Base-by-base conservation (phyloP, 2,329 filamentous ascomycete genomes). In the Ophiostoma sp. region DNA sequence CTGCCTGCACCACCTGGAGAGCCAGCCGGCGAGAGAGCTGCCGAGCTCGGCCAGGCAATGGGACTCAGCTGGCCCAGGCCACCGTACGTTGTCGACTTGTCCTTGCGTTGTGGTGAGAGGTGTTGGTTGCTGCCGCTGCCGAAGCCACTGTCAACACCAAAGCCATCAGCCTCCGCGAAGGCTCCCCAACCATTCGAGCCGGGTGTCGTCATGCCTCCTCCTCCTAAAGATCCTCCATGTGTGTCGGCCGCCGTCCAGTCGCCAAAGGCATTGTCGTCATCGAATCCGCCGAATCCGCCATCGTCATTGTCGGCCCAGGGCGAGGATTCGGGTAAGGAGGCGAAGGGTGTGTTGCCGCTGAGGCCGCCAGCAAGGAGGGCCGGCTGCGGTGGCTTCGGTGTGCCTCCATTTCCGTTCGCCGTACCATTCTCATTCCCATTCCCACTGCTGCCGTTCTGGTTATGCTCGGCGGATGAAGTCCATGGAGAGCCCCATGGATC, bases 401-500 rank as follows among this genome's bases (percentile, higher is more conserved):
- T 31, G n/a, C 11, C 33, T 36, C n/a, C 22, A 11, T 25, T 39
- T 19, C 48, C n/a, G 12, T 11, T 70, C 22, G 28, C 48, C 6
- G 22, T 4, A 11, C 28, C 25, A 61, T 52, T 39, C 48, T 8
- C 39, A 8, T 80, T 57, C 33, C 12, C 17, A 52, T 8, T 12
- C 31, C 45, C 70, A 22, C 12, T n/a, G 39, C 52, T 17, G 28
- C 22, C 28, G 52, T 22, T 33, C 19, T 55, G 36, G 73, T 79
- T 76, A 52, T 77, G 76, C 77, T 86, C 80, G 79, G 82, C 79
- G 74, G 82, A 83, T 74, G 64, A 50, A 15, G 85, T 84, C 88
- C 88, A 89, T 81, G 88, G 88, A 77, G 87, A 89, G 81, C 85
- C 86, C 88, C 88, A 90, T 78, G 88, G 87, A 87, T 90, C 87